Percentiles rank a stretch among this genome's conserved stretches.
Conservation (phyloP, 1,139 yeast genomes). For the Debaryomyces sp. region DNA sequence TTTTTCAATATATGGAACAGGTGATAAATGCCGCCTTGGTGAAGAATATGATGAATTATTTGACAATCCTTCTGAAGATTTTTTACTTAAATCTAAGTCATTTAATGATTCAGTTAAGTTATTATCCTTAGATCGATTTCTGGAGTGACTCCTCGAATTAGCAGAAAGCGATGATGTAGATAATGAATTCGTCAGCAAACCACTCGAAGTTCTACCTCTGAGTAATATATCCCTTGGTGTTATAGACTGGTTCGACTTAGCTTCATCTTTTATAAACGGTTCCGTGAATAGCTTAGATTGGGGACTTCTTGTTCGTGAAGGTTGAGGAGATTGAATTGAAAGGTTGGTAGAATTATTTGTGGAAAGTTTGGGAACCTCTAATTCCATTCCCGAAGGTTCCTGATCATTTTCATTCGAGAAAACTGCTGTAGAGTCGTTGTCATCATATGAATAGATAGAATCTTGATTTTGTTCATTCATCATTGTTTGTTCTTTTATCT, state of each 20-base stretch:
- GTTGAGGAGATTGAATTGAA: conserved; percentile 35
- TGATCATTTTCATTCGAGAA: neutral
- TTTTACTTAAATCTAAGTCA: conserved; percentile 29
- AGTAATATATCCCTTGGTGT: conserved; percentile 47
- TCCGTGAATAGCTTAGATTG: conserved; percentile 37
- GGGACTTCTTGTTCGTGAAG: conserved; percentile 35
- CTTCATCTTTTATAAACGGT: conserved; percentile 38
- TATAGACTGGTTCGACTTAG: conserved; percentile 22
- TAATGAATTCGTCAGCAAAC: conserved; percentile 19
- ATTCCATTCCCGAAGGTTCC: neutral
- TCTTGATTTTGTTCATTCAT: conserved; percentile 18
- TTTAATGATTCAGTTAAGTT: conserved; percentile 28
- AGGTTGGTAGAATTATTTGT: conserved; percentile 1
- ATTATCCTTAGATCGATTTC: conserved; percentile 24
- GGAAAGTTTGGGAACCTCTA: neutral
- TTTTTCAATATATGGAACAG: conserved; percentile 50
- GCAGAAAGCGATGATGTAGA: conserved; percentile 23
- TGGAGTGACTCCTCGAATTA: conserved; percentile 11
- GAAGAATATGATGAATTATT: conserved; percentile 44
- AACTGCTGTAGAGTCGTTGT: neutral
- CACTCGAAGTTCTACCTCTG: conserved; percentile 27
- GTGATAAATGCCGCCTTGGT: conserved; percentile 59
- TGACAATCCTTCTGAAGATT: conserved; percentile 18
- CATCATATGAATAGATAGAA: neutral
- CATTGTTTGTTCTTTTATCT: conserved; percentile 47